A percentile compares a stretch with the other conserved stretches of the same genome.
These are phyloP conservation scores for Paratinospora sagittata DNA, from an alignment of 164 flowering plant genomes.

Conservation along the genomic window DNA sequence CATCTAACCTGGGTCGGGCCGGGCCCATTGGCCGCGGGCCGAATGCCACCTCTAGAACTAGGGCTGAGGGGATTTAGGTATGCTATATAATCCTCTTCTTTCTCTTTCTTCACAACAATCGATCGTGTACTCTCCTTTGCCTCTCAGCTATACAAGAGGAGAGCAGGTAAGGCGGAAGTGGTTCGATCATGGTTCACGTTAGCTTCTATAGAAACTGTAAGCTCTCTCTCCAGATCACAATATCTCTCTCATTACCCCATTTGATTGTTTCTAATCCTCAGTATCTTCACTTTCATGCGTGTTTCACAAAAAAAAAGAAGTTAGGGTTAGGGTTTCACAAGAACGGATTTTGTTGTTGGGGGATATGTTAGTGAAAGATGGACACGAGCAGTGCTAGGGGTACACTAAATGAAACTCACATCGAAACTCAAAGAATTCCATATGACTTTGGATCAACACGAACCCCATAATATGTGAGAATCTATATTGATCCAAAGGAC, in stretches of 20 bases:
- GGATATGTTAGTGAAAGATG: too few species aligned
- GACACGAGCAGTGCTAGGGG: too few species aligned
- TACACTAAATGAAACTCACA: too few species aligned
- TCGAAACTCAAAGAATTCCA: too few species aligned
- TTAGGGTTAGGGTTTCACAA: background rate
- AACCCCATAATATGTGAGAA: too few species aligned
- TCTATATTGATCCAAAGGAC: too few species aligned
- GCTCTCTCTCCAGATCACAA: constrained; percentile 7
- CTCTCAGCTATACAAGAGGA: background rate
- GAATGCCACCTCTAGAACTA: too few species aligned
- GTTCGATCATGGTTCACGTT: constrained; percentile 45
- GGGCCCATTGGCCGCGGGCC: too few species aligned
- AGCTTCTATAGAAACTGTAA: constrained; percentile 48
- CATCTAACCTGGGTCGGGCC: too few species aligned
- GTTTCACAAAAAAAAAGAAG: too few species aligned
- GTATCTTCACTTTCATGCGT: background rate
- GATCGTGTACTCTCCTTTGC: background rate
- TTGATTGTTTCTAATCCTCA: background rate
- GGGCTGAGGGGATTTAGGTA: background rate
- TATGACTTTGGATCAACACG: too few species aligned
- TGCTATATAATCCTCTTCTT: background rate
- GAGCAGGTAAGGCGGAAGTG: background rate
- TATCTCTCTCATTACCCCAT: too few species aligned
- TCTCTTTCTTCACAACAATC: background rate
- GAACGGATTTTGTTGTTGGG: background rate